These are phyloP conservation scores for Pyronema omphalodes DNA, from an alignment of 495 filamentous ascomycete genomes.

Conservation along the genomic window DNA sequence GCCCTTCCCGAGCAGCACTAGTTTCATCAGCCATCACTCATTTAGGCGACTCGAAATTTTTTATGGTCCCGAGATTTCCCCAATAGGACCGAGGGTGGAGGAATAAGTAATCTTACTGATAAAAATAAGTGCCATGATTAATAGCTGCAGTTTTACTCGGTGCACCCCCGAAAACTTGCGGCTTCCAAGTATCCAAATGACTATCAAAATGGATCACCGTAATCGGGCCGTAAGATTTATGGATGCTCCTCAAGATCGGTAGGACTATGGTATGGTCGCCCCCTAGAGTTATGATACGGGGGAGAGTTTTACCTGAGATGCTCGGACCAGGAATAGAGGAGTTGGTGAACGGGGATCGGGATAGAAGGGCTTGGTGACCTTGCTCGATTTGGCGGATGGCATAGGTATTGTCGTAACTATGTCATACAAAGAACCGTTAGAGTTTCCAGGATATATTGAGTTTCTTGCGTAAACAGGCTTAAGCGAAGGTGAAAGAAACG, in stretches of 20 bases:
- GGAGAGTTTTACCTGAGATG: constrained; percentile 35
- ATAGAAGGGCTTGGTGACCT: constrained; percentile 36
- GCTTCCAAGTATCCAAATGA: constrained; percentile 42
- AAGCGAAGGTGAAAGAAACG: too few species aligned
- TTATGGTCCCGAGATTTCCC: too few species aligned
- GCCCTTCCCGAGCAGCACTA: constrained; percentile 47
- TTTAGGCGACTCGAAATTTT: too few species aligned
- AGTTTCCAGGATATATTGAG: too few species aligned
- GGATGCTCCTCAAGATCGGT: constrained; percentile 43
- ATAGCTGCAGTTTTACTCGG: constrained; percentile 49
- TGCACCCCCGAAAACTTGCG: constrained; percentile 42
- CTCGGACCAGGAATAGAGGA: constrained; percentile 31
- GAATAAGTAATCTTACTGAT: constrained; percentile 26
- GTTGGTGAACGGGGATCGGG: constrained; percentile 32
- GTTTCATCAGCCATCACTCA: constrained; percentile 24
- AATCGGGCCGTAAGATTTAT: constrained; percentile 45
- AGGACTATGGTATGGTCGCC: constrained; percentile 48
- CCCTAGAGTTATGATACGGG: constrained; percentile 44
- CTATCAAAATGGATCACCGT: constrained; percentile 58
- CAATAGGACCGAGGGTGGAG: too few species aligned
- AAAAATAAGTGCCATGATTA: constrained; percentile 55
- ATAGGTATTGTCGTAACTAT: constrained; percentile 45
- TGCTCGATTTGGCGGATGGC: constrained; percentile 59
- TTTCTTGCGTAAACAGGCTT: too few species aligned
- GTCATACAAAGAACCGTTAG: too few species aligned